Percentiles rank a stretch among this genome's conserved stretches.
Conservation (phyloP, 306 rosid species). For the Begonia masoniana region DNA sequence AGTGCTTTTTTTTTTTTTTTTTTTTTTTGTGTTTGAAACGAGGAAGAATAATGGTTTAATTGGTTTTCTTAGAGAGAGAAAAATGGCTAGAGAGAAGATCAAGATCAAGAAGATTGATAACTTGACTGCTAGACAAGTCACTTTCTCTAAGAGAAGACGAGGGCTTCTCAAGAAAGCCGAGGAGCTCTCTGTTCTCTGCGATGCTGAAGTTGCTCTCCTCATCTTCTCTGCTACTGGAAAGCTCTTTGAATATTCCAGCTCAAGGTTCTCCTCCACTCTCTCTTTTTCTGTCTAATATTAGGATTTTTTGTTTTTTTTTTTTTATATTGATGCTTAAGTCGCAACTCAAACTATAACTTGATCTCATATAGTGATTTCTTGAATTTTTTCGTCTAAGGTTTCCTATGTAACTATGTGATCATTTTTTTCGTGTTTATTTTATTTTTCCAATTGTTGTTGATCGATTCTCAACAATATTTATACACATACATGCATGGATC, state of each 20-base stretch:
- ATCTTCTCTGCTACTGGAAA: constrained; percentile 32
- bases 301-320: too few species aligned
- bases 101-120: constrained; percentile 32
- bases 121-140: constrained; percentile 30
- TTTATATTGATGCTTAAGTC: too few species aligned
- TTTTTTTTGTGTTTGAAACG: too few species aligned
- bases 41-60: background rate
- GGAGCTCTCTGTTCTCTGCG: constrained; percentile 37
- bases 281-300: background rate
- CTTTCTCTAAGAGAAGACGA: constrained; percentile 35
- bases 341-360: too few species aligned
- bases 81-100: constrained; percentile 27
- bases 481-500: too few species aligned
- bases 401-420: too few species aligned
- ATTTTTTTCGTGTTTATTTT: too few species aligned
- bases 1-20: too few species aligned
- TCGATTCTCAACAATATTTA: too few species aligned
- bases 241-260: constrained; percentile 22
- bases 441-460: too few species aligned
- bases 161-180: constrained; percentile 33
- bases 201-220: constrained; percentile 25
- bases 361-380: too few species aligned
- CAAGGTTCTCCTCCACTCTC: constrained; percentile 14
- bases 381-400: too few species aligned
- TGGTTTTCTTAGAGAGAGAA: background rate